These are phyloP conservation scores for Sporothrix variecibatus DNA, from an alignment of 2,329 filamentous ascomycete genomes.

Conservation along the genomic window DNA sequence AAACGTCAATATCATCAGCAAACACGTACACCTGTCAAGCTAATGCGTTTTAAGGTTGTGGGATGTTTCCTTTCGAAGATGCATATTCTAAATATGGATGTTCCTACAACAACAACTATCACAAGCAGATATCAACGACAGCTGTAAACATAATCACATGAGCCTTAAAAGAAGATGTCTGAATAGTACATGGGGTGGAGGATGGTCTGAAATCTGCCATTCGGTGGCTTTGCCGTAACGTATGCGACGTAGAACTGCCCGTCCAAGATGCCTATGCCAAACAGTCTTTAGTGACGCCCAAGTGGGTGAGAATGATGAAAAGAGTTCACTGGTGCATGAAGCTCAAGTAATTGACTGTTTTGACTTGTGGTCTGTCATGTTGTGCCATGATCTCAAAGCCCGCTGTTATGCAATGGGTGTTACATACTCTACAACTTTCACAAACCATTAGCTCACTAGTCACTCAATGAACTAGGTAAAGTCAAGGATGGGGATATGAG, in stretches of 20 bases:
- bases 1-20: not conserved
- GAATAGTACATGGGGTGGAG: not conserved
- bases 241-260: not conserved
- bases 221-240: not conserved
- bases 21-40: slow-evolving; percentile 5
- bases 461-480: not conserved
- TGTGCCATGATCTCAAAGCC: too few relatives aligned
- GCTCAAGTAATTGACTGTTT: not conserved
- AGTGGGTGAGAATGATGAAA: too few relatives aligned
- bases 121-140: not conserved
- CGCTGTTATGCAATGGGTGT: too few relatives aligned
- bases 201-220: not conserved
- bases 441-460: not conserved
- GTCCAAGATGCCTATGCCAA: too few relatives aligned
- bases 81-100: not conserved
- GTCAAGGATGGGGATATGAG: not conserved
- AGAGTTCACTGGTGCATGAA: too few relatives aligned
- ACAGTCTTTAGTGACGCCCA: too few relatives aligned
- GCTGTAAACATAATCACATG: not conserved
- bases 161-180: too few relatives aligned
- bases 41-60: not conserved
- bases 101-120: too few relatives aligned
- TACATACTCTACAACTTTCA: not conserved
- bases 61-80: not conserved
- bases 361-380: not conserved